Base-by-base conservation (phyloP, 306 rosid genomes). In the Cucurbita argyrosperma region DNA sequence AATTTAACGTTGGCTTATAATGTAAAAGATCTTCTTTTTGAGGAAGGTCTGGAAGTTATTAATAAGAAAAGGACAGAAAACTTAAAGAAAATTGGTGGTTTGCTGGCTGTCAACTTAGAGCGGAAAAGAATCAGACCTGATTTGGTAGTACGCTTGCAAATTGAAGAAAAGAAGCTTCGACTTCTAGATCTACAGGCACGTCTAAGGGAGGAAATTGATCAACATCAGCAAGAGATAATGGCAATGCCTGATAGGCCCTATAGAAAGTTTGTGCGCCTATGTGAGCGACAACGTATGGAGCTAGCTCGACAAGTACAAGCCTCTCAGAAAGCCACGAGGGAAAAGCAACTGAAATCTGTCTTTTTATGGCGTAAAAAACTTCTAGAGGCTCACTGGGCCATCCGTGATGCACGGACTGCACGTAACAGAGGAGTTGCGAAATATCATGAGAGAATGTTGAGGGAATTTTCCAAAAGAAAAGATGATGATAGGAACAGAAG, bases 211-310 rank as follows among this genome's bases (percentile, higher is more conserved):
- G 98, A 94, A 87, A 88, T 94, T 76, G 97, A 94, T 85, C 96
- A 90, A 76, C 98, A 90, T 43, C 98, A 94, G 81, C 97, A 94
- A 77, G 95, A 94, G 87, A 94, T 94, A 82, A 90, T 94, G 97
- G 92, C 96, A 79, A 94, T 94, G 97, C 94, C 97, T 18, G 98
- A 94, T 52, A 89, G 98, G 85, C 96, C 95, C 63, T 90, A 94
- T 74, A 87, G 97, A 49, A 94, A 90, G 85, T 94, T 94, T 89
- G 97, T 94, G 63, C 86, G 87, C 52, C 77, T 90, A 74, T 94
- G 98, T 72, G 98, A 94, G 86, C 98, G 97, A 60, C 98, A 94
- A 81, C 97, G 97, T 19, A 57, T 89, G 84, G 98, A 94, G 77
- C 92, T 94, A 42, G 71, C 92, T 51, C 85, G 98, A 77, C 98